Evolutionary conservation across 441 rosid genomes (phyloP), one percentile per base, ranked within the genome.

Genomic region (Kokia cookei): DNA sequence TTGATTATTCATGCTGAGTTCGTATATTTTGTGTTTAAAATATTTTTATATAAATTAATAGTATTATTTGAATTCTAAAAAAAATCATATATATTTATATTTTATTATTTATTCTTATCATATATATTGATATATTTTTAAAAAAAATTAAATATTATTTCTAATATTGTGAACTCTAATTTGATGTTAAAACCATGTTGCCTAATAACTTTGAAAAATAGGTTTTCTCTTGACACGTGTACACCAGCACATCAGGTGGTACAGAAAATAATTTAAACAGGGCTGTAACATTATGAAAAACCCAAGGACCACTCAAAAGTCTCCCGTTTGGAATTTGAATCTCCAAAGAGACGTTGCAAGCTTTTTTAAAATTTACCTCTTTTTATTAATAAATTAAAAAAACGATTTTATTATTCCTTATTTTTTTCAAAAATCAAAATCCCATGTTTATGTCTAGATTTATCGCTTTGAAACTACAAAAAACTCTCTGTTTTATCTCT

Each of bases 331-430:
- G 82, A 85, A 82, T 88, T 88, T 85, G 86, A 88, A 83, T 74
- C 85, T 80, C 51, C 64, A 80, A 79, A 86, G 84, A 84, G 88
- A 84, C 90, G 91, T 86, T 86, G 65, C 45, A 76, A 63, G 69
- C 64, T 73, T 76, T 73, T 76, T 57, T 61, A 2, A 17, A 53
- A 53, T 69, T 51, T 51, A 69, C n/a, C 29, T 51, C 4, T 35
- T 73, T 73, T 59, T 71, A 35, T 69, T 74, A 79, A 50, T 58
- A 42, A 55, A 51, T 70, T 54, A 5, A 77, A 59, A 73, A 66
- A 48, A 78, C 48, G 67, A 35, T 53, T 29, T 37, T 58, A 26
- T 58, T 61, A 14, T n/a, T 54, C 7, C 47, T 65, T 66, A 29
- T 27, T 0, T 65, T 45, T 66, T 51, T 50, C 6, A 13, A 29